Evolutionary conservation across 2,329 filamentous ascomycete genomes (phyloP), one percentile per base, ranked within the genome.

Genomic region (Verticillium isaacii): DNA sequence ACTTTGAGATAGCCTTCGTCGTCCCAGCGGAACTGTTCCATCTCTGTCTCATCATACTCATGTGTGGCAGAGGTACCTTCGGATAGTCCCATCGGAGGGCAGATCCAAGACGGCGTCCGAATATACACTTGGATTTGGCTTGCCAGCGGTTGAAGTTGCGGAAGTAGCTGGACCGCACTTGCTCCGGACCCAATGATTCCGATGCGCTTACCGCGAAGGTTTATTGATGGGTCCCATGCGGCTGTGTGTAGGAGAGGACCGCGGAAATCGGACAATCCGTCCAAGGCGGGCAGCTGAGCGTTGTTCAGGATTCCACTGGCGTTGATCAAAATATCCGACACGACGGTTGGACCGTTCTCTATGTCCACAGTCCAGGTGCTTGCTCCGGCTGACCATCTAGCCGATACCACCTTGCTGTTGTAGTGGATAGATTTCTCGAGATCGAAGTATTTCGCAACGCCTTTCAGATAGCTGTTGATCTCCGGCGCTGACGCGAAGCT

Each of bases 381-480:
- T 59, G 36, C 63, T 23, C 65, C 63, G 36, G 69, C 68, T 23
- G 68, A 62, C 68, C 67, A 70, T 60, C 65, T 39, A 57, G 74
- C 68, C 36, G 71, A 65, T 34, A 74, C 52, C 4, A 78, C 71
- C n/a, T 70, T 68, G 11, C 72, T 69, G 56, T 70, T 70, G 19
- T 73, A 68, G 61, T 74, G 58, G 23, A 78, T 64, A 50, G 77
- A 75, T 14, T 72, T 73, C 65, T 71, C 70, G 4, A 78, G 71
- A 61, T 74, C 71, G 69, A 72, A 79, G 62, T 75, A 79, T 34
- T 76, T 75, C 1, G 85, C 85, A 6, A 68, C 69, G 6, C 58
- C 60, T 65, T 85, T 76, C 76, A 83, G 80, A 65, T 88, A 85
- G 3, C 77, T 73, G 19, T 77, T 69, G 55, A 88, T 89, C 59